These are phyloP conservation scores for Patellaria atrata DNA, from an alignment of 495 filamentous ascomycete genomes.

Conservation along the genomic window DNA sequence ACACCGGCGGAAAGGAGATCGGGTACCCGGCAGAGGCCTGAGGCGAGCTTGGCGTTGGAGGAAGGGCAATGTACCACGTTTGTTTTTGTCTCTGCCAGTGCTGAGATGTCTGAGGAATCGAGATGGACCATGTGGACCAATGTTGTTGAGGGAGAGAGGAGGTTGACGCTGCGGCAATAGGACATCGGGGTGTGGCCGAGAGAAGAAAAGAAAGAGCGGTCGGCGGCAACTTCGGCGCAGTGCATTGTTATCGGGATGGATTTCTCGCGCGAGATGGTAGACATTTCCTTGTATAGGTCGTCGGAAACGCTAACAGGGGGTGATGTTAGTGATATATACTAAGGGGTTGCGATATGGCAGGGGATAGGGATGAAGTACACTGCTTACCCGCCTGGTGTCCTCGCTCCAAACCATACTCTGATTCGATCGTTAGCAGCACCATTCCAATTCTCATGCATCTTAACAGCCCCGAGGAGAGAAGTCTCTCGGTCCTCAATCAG, in stretches of 20 bases:
- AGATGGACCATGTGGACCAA: slow-evolving; percentile 14
- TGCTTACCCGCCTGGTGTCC: slow-evolving; percentile 37
- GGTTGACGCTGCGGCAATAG: slow-evolving; percentile 8
- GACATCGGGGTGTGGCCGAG: slow-evolving; percentile 26
- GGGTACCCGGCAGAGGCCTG: slow-evolving; percentile 35
- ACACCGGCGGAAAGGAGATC: slow-evolving; percentile 24
- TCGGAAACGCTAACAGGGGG: slow-evolving; percentile 28
- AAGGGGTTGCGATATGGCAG: too few species aligned
- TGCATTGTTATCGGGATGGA: slow-evolving; percentile 23
- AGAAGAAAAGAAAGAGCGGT: slow-evolving; percentile 31
- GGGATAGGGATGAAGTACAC: too few species aligned
- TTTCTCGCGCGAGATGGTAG: slow-evolving; percentile 24
- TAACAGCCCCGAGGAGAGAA: slow-evolving; percentile 30
- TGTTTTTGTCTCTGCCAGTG: slow-evolving; percentile 28
- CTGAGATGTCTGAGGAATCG: slow-evolving; percentile 28
- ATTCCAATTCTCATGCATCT: slow-evolving; percentile 37
- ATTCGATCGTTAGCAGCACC: slow-evolving; percentile 30
- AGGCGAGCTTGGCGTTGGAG: slow-evolving; percentile 37
- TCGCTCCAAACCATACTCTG: slow-evolving; percentile 37
- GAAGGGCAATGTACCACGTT: slow-evolving; percentile 37
- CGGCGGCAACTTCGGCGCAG: slow-evolving; percentile 22
- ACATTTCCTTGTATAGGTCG: slow-evolving; percentile 34
- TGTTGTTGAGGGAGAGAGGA: slow-evolving; percentile 6
- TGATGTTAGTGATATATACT: too few species aligned
- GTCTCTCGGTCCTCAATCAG: slow-evolving; percentile 31